These are phyloP conservation scores for Epichloe sp. DNA, from an alignment of 2,329 filamentous ascomycete species.

Conservation along the genomic window DNA sequence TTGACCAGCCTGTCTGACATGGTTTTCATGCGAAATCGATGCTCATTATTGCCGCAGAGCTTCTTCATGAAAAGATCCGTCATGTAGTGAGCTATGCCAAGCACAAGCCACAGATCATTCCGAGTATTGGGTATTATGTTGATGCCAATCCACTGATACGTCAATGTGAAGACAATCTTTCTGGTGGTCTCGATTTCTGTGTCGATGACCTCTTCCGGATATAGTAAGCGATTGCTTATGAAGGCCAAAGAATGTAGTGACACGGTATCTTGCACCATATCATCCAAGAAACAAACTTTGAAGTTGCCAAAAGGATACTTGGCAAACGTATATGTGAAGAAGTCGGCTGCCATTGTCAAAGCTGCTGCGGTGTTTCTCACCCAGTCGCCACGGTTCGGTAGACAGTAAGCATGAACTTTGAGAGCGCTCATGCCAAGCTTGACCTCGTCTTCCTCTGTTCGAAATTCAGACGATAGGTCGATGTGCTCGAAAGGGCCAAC, in stretches of 20 bases:
- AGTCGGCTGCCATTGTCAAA: conserved; percentile 77
- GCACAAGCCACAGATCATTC: conserved; percentile 75
- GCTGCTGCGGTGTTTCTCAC: conserved; percentile 78
- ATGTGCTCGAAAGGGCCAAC: conserved; percentile 92
- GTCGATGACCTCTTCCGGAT: conserved; percentile 74
- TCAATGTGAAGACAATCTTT: conserved; percentile 68
- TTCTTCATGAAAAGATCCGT: conserved; percentile 84
- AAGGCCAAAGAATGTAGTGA: conserved; percentile 75
- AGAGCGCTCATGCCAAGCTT: conserved; percentile 79
- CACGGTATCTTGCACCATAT: conserved; percentile 61
- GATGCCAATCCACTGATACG: conserved; percentile 89
- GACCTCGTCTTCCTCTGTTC: conserved; percentile 83
- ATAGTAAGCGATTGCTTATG: conserved; percentile 75
- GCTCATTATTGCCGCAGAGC: conserved; percentile 88
- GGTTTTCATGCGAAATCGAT: conserved; percentile 77
- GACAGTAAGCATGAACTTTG: conserved; percentile 80
- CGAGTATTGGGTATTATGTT: conserved; percentile 76
- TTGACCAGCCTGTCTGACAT: conserved; percentile 73
- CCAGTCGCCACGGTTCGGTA: conserved; percentile 71
- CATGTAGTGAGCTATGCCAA: conserved; percentile 89
- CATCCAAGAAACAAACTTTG: conserved; percentile 89
- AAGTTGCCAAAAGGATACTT: conserved; percentile 87
- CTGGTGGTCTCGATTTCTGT: conserved; percentile 71
- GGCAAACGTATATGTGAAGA: conserved; percentile 76
- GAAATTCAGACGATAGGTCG: conserved; percentile 70